Conservation (phyloP, 2,329 filamentous ascomycete genomes). For the Leptographium radiaticola region DNA sequence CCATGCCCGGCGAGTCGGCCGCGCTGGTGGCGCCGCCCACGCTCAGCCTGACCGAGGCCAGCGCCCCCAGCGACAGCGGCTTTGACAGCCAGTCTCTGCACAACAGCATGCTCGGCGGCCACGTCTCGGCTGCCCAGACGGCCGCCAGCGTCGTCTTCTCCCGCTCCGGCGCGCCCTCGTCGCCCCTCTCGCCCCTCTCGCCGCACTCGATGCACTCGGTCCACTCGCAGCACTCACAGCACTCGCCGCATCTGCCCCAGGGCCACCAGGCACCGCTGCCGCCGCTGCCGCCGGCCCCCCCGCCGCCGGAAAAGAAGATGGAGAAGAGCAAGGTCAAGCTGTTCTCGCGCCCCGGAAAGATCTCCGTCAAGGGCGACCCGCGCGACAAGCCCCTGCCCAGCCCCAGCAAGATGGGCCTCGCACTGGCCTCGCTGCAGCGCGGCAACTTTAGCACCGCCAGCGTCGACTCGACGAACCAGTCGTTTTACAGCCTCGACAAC, state of each 20-base stretch:
- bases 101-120: constrained; percentile 47
- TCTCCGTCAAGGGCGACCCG: constrained; percentile 54
- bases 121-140: constrained; percentile 53
- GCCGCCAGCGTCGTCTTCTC: constrained; percentile 65
- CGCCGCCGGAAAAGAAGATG: constrained; percentile 39
- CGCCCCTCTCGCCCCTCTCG: constrained; percentile 20
- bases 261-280: constrained; percentile 13
- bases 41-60: constrained; percentile 52
- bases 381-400: constrained; percentile 58
- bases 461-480: constrained; percentile 49
- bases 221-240: constrained; percentile 10
- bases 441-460: constrained; percentile 60
- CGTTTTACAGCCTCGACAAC: constrained; percentile 63
- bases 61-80: constrained; percentile 42
- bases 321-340: constrained; percentile 73
- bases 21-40: constrained; percentile 47
- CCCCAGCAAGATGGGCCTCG: constrained; percentile 57
- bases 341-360: constrained; percentile 66
- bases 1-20: constrained; percentile 37
- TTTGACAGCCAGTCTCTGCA: constrained; percentile 41
- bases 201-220: constrained; percentile 18
- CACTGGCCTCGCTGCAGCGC: constrained; percentile 51
- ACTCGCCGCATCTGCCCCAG: not conserved
- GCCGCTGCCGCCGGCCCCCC: constrained; percentile 25
- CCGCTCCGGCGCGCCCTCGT: constrained; percentile 39